Evolutionary conservation across 495 filamentous ascomycete genomes (phyloP).

Genomic region (Viridothelium virens): DNA sequence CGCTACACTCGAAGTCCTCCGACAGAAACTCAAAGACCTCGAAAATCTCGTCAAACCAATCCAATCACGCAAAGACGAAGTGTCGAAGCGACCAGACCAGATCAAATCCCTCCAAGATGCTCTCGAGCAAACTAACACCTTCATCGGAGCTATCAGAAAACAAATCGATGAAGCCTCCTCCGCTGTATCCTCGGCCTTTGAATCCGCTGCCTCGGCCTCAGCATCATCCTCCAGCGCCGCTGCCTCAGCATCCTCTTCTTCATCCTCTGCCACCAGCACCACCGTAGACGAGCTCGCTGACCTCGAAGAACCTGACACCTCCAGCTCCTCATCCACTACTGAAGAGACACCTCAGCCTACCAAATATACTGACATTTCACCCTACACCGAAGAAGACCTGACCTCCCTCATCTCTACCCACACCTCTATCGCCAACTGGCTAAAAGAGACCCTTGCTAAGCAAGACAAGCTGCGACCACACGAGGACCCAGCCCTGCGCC

Average conservation of each 20-base stretch:
- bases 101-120: conserved; percentile 56
- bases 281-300: conserved; percentile 48
- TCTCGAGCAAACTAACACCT: conserved; percentile 50
- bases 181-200: conserved; percentile 42
- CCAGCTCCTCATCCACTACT: conserved; percentile 36
- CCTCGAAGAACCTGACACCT: conserved; percentile 50
- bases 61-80: conserved; percentile 59
- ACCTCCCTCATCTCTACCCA: conserved; percentile 45
- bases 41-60: conserved; percentile 64
- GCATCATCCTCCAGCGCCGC: conserved; percentile 33
- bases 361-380: conserved; percentile 41
- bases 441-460: conserved; percentile 55
- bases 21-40: conserved; percentile 62
- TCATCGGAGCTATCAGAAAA: conserved; percentile 46
- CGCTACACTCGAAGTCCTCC: conserved; percentile 62
- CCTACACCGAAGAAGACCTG: conserved; percentile 58
- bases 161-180: conserved; percentile 40
- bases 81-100: conserved; percentile 54
- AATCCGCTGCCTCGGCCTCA: conserved; percentile 32
- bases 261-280: conserved; percentile 37
- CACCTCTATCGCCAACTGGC: conserved; percentile 50
- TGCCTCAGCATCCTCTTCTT: conserved; percentile 36
- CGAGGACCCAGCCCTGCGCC: conserved; percentile 61
- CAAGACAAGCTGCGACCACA: conserved; percentile 56
- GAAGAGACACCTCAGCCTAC: conserved; percentile 34